Evolutionary conservation across 2,329 filamentous ascomycete genomes (phyloP).

Genomic region (Didymella segeticola): DNA sequence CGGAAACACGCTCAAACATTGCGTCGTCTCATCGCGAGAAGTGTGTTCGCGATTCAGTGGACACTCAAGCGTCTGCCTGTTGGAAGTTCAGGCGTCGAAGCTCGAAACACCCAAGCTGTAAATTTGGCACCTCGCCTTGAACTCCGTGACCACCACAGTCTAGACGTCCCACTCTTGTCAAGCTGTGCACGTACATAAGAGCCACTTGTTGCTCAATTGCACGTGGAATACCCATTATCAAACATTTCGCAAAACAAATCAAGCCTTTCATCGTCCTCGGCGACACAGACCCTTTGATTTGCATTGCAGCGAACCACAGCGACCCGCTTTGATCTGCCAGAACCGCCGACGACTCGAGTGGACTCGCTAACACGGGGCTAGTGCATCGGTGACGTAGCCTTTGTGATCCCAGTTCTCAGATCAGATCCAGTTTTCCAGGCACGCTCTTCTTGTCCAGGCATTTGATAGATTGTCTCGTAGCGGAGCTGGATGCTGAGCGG

Average conservation of each 20-base stretch:
- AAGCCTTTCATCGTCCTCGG: not conserved
- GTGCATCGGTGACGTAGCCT: conserved; percentile 9
- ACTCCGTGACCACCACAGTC: not conserved
- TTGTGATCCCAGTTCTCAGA: conserved; percentile 1
- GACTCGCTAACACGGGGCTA: conserved; percentile 9
- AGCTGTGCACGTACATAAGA: not conserved
- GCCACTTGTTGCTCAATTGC: not conserved
- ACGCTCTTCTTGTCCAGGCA: conserved; percentile 3
- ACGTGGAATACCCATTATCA: not conserved
- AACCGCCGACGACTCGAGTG: conserved; percentile 6
- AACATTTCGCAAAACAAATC: not conserved
- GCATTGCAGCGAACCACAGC: conserved; percentile 16
- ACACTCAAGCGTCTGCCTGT: not conserved
- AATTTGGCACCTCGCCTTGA: not conserved
- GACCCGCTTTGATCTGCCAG: conserved; percentile 17
- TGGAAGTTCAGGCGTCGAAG: not conserved
- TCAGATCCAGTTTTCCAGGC: conserved; percentile 11
- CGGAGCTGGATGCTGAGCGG: conserved; percentile 1
- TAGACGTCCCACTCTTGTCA: not conserved
- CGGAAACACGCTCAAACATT: conserved; percentile 21
- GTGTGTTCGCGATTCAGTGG: conserved; percentile 10
- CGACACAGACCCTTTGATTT: conserved; percentile 11
- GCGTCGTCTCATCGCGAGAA: conserved; percentile 12
- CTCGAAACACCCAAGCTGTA: conserved; percentile 4
- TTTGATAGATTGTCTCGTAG: conserved; percentile 2